A percentile compares a stretch with the other conserved stretches of the same genome.
These are phyloP conservation scores for Artomyces pyxidatus DNA, from an alignment of 768 basidiomycete genomes.

Conservation along the genomic window DNA sequence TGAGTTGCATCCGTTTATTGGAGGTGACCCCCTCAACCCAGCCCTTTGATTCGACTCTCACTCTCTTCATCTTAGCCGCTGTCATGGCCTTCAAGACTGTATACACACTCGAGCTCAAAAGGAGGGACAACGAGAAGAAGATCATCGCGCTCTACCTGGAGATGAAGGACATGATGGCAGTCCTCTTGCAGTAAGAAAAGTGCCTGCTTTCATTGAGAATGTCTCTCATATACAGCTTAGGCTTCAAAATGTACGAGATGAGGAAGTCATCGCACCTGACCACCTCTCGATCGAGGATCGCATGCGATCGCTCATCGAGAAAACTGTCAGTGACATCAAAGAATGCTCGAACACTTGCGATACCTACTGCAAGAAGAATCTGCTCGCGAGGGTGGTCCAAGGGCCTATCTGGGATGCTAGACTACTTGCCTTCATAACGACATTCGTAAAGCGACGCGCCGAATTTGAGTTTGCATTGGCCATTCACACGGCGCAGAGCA, in stretches of 20 bases:
- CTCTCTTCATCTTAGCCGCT: slow-evolving; percentile 25
- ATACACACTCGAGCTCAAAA: slow-evolving; percentile 37
- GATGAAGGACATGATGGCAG: slow-evolving; percentile 42
- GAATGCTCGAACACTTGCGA: slow-evolving; percentile 23
- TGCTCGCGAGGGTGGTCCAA: slow-evolving; percentile 22
- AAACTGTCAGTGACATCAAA: slow-evolving; percentile 19
- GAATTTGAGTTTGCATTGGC: slow-evolving; percentile 24
- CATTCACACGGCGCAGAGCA: slow-evolving; percentile 19
- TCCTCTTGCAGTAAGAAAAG: slow-evolving; percentile 7
- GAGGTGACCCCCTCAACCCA: slow-evolving; percentile 13
- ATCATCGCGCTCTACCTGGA: slow-evolving; percentile 36
- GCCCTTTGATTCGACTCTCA: not conserved
- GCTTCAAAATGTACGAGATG: slow-evolving; percentile 24
- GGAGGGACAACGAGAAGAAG: slow-evolving; percentile 45
- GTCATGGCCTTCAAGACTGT: slow-evolving; percentile 44
- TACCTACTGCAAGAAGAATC: slow-evolving; percentile 24
- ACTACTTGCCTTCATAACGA: slow-evolving; percentile 18
- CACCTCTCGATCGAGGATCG: slow-evolving; percentile 27
- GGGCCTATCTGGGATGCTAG: slow-evolving; percentile 22
- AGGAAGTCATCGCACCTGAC: slow-evolving; percentile 22
- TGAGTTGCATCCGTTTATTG: slow-evolving; percentile 19
- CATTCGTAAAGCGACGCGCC: slow-evolving; percentile 18
- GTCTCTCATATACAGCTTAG: slow-evolving; percentile 12
- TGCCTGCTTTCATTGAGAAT: too few species aligned
- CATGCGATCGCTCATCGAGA: slow-evolving; percentile 22